These are phyloP conservation scores for Grigorovia humatica DNA, from an alignment of 805 yeast species.

Conservation along the genomic window DNA sequence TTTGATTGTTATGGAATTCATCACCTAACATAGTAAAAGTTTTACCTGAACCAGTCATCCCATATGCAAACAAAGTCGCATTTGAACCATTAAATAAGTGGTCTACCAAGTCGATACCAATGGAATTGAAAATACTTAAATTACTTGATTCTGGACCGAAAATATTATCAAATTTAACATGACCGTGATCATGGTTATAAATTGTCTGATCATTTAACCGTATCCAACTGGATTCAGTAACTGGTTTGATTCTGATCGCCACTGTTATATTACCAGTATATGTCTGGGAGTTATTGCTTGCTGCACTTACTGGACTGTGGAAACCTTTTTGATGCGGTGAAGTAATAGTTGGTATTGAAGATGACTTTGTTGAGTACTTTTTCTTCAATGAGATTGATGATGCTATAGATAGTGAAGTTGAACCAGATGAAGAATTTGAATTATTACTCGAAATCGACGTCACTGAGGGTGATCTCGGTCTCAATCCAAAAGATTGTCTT, in stretches of 20 bases:
- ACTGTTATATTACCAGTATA: constrained; percentile 3
- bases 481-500: not conserved
- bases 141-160: constrained; percentile 52
- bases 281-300: not conserved
- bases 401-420: not conserved
- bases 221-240: constrained; percentile 10
- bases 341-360: not conserved
- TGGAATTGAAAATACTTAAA: constrained; percentile 45
- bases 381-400: constrained; percentile 1
- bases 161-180: constrained; percentile 70
- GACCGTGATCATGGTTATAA: constrained; percentile 50
- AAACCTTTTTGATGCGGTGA: not conserved
- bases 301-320: not conserved
- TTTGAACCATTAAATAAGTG: constrained; percentile 65
- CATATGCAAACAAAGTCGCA: constrained; percentile 87
- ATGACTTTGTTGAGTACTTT: not conserved
- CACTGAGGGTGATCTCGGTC: not conserved
- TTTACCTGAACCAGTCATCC: constrained; percentile 91
- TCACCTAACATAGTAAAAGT: constrained; percentile 80
- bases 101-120: constrained; percentile 43
- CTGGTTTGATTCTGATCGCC: constrained; percentile 2
- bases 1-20: not conserved
- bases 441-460: constrained; percentile 1
- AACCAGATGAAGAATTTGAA: not conserved
- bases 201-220: constrained; percentile 27